These are phyloP conservation scores for Takakia lepidozioides DNA, from an alignment of 225 moss, liverwort and hornwort genomes.

Conservation along the genomic window DNA sequence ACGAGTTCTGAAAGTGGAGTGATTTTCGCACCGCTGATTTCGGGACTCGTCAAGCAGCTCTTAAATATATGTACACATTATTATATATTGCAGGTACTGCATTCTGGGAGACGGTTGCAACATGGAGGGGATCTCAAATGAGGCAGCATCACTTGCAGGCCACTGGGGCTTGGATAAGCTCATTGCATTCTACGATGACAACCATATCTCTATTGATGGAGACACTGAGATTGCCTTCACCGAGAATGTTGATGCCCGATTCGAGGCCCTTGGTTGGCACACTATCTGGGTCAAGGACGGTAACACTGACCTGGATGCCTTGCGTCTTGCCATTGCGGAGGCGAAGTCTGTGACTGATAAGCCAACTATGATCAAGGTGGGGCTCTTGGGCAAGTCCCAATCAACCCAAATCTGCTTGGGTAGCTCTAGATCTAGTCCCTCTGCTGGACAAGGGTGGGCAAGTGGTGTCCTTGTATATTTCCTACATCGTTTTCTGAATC, in stretches of 20 bases:
- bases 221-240: constrained; percentile 88
- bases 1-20: too few species aligned
- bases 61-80: too few species aligned
- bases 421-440: too few species aligned
- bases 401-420: too few species aligned
- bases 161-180: constrained; percentile 92
- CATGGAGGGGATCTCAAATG: constrained; percentile 93
- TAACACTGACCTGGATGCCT: constrained; percentile 71
- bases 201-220: constrained; percentile 87
- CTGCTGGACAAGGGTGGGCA: too few species aligned
- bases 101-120: constrained; percentile 77
- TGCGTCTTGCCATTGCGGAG: constrained; percentile 84
- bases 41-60: too few species aligned
- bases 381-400: too few species aligned
- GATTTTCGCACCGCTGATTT: too few species aligned
- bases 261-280: constrained; percentile 64
- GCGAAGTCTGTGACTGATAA: constrained; percentile 89
- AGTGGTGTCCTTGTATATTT: too few species aligned
- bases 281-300: constrained; percentile 76
- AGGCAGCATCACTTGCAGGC: constrained; percentile 92
- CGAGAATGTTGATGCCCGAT: constrained; percentile 58
- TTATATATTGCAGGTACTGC: constrained; percentile 40
- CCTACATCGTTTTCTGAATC: too few species aligned
- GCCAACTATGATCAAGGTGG: constrained; percentile 84
- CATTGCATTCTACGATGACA: constrained; percentile 71